Percentiles rank a stretch among this genome's conserved stretches.
These are phyloP conservation scores for Babesia bigemina DNA, from an alignment of 169 alveolate genomes.

Conservation along the genomic window DNA sequence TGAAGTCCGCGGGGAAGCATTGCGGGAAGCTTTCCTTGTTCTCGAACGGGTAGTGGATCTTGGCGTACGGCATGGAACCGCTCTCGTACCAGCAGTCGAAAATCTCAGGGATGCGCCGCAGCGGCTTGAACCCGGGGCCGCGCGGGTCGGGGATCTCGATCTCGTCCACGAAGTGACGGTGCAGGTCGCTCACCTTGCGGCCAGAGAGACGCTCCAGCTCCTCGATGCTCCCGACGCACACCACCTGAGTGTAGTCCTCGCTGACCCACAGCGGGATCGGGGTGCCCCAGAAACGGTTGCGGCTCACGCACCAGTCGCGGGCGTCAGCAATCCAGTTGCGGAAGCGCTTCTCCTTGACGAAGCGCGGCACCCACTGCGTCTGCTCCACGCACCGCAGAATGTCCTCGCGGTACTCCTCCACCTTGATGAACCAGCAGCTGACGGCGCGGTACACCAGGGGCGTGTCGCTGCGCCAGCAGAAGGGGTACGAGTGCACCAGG, in stretches of 20 bases:
- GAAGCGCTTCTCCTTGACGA: conserved; percentile 96
- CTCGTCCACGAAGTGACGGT: conserved; percentile 96
- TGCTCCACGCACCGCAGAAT: conserved; percentile 87
- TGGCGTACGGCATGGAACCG: conserved; percentile 99
- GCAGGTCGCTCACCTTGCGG: conserved; percentile 90
- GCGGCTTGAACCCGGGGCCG: conserved; percentile 90
- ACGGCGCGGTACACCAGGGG: conserved; percentile 98
- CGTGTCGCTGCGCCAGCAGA: conserved; percentile 99
- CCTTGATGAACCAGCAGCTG: conserved; percentile 98
- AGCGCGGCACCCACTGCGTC: conserved; percentile 96
- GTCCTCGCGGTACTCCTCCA: conserved; percentile 90
- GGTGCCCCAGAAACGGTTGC: conserved; percentile 99
- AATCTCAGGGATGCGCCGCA: conserved; percentile 88
- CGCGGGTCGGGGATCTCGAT: conserved; percentile 94
- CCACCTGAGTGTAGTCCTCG: conserved; percentile 91
- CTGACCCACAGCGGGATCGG: conserved; percentile 98
- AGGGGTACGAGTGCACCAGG: conserved; percentile 95
- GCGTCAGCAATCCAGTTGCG: conserved; percentile 99
- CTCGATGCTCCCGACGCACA: conserved; percentile 88
- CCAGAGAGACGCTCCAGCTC: conserved; percentile 63
- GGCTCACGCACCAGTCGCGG: conserved; percentile 99
- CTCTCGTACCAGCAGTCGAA: conserved; percentile 99
- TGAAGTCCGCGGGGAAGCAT: conserved; percentile 98
- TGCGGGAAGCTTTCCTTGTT: conserved; percentile 85
- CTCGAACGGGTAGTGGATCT: conserved; percentile 96